Evolutionary conservation across 2,329 filamentous ascomycete genomes (phyloP), one percentile per base, ranked within the genome.

Genomic region (Fusarium incarnatum): DNA sequence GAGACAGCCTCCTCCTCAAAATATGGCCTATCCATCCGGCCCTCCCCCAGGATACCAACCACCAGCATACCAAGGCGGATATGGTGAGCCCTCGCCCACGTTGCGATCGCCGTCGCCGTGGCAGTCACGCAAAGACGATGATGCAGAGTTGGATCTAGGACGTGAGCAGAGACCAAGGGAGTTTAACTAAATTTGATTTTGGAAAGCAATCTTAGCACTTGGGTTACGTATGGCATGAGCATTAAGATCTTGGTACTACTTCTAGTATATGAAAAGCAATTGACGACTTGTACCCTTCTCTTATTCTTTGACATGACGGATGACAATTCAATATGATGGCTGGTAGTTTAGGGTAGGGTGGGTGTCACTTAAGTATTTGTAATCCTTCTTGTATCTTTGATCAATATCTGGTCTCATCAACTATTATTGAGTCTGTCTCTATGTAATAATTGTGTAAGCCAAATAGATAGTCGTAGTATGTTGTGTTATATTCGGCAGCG

Each of bases 381-480:
- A 12, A 5, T 6, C 13, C 8, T 25, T 34, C 32, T 18, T 34
- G 16, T 5, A 34, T 18, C 16, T 3, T 3, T 34, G 5, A 18
- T 6, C 16, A 34, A 34, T 34, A 34, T 34, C 32, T 25, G 30
- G 20, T 50, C 32, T 12, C 15, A 5, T 10, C 4, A 5, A 16
- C 15, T 3, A 40, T 27, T 12, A 4, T 12, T 18, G 8, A 11
- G 16, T 27, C 16, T 12, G 5, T 12, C 12, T 20, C 12, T 16
- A 7, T 5, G 9, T 6, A 6, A 53, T 18, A n/a, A 3, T 10
- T 28, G 5, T 4, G n/a, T 20, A 6, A 20, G 3, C 15, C 15
- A 37, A 37, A n/a, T 37, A 37, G 47, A 20, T 42, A 22, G 30
- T 12, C 25, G 7, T 11, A 90, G 92, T 2, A 94, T 32, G 22